phyloP scores from a whole-genome alignment of 2,329 filamentous ascomycete species.

The Akanthomyces dipterigenus region DNA sequence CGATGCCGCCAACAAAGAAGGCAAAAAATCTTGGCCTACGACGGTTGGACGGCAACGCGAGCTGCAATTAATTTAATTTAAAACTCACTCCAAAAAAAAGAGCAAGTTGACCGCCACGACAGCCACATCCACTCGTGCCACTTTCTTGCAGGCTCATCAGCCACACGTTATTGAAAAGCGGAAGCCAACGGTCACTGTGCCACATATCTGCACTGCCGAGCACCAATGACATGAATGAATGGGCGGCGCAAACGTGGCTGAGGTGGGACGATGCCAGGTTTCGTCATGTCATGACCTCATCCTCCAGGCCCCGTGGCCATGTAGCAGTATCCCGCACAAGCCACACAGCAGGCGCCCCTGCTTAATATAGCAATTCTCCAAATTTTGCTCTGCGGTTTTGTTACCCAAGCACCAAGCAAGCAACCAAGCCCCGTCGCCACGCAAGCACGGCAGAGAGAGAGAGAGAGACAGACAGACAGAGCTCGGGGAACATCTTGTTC shows the following conservation, averaged over 20 bases:
- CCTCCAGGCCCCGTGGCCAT: constrained; percentile 10
- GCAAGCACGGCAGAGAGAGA: not conserved
- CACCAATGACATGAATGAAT: not conserved
- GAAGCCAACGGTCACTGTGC: not conserved
- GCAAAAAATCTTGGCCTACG: not conserved
- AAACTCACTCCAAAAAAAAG: not conserved
- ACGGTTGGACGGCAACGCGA: not conserved
- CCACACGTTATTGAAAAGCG: not conserved
- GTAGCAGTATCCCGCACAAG: not conserved
- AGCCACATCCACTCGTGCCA: too few relatives aligned
- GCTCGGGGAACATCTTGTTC: not conserved
- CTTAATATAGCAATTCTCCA: constrained; percentile 6
- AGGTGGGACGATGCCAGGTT: not conserved
- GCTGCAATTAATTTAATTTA: not conserved
- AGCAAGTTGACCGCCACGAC: not conserved
- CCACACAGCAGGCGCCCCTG: not conserved
- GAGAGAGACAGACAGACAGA: too few relatives aligned
- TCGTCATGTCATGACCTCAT: constrained; percentile 10
- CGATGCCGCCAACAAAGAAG: not conserved
- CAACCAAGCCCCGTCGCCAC: constrained; percentile 10
- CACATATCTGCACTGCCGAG: not conserved
- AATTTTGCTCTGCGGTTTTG: too few relatives aligned
- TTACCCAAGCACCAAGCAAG: too few relatives aligned
- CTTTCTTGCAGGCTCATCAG: not conserved
- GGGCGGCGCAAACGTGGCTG: not conserved